phyloP scores from a whole-genome alignment of 331 rosid genomes.

The Telfairia occidentalis region DNA sequence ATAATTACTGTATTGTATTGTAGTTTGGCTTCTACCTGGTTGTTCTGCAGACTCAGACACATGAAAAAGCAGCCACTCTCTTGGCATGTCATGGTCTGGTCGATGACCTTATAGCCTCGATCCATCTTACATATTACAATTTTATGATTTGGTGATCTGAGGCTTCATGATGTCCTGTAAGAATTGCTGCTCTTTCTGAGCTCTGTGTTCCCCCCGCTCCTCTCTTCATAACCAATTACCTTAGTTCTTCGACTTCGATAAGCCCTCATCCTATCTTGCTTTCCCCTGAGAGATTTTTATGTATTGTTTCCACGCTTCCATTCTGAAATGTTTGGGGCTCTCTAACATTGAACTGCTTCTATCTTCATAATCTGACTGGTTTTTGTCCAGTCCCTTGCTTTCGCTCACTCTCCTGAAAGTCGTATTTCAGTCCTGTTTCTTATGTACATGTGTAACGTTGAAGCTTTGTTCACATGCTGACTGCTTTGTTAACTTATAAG shows the following conservation, averaged over 20 bases:
- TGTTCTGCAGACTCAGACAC: background rate
- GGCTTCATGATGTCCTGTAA: background rate
- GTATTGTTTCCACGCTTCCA: background rate
- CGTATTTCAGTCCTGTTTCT: background rate
- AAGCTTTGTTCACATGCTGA: background rate
- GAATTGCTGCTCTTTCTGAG: background rate
- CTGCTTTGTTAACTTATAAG: background rate
- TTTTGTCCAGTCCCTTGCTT: background rate
- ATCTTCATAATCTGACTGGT: background rate
- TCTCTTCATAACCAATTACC: background rate
- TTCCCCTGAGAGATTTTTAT: background rate
- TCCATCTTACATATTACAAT: background rate
- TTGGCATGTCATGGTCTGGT: background rate
- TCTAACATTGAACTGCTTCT: background rate
- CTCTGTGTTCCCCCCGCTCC: background rate
- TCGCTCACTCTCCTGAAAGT: background rate
- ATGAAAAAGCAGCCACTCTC: background rate
- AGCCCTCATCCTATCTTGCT: background rate
- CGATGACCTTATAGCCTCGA: background rate
- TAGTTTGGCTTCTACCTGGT: background rate
- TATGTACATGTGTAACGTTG: background rate
- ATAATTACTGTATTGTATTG: background rate
- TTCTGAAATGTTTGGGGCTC: background rate
- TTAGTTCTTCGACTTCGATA: background rate
- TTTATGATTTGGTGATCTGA: conserved; percentile 4